Conservation (phyloP, 2,329 filamentous ascomycete genomes). For the Neofusicoccum umdonicola region DNA sequence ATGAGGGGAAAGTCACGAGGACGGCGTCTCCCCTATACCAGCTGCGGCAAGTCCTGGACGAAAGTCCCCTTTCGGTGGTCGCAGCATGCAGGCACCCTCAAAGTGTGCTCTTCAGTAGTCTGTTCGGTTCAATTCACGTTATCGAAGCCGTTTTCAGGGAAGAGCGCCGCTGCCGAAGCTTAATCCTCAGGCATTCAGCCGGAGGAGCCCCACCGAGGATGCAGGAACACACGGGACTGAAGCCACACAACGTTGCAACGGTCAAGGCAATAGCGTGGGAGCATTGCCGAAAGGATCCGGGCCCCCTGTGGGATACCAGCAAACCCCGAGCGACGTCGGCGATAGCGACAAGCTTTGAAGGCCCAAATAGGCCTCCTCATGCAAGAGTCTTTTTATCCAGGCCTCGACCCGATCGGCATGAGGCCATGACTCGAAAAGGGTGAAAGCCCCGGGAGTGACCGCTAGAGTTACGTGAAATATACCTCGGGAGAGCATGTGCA, state of each 20-base stretch:
- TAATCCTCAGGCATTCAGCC: neutral
- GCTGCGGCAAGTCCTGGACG: too few species aligned
- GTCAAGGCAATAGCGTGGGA: neutral
- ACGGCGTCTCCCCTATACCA: too few species aligned
- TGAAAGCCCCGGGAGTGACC: neutral
- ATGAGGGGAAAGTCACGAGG: too few species aligned
- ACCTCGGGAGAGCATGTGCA: neutral
- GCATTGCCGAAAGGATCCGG: neutral
- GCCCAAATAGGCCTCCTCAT: neutral
- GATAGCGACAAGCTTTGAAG: neutral
- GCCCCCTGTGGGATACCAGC: neutral
- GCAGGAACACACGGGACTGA: neutral
- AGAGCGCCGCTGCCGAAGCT: neutral
- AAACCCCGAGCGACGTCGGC: too few species aligned
- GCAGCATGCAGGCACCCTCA: too few species aligned
- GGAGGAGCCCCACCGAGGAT: neutral
- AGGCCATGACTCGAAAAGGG: neutral
- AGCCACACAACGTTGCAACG: neutral
- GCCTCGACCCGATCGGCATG: conserved; percentile 1
- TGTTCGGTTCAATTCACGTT: too few species aligned
- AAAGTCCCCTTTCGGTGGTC: too few species aligned
- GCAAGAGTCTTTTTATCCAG: neutral
- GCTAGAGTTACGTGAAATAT: neutral
- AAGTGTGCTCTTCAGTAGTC: too few species aligned
- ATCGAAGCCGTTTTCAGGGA: neutral